Conservation (phyloP, 2,329 filamentous ascomycete species). For the Pyrenophora seminiperda region DNA sequence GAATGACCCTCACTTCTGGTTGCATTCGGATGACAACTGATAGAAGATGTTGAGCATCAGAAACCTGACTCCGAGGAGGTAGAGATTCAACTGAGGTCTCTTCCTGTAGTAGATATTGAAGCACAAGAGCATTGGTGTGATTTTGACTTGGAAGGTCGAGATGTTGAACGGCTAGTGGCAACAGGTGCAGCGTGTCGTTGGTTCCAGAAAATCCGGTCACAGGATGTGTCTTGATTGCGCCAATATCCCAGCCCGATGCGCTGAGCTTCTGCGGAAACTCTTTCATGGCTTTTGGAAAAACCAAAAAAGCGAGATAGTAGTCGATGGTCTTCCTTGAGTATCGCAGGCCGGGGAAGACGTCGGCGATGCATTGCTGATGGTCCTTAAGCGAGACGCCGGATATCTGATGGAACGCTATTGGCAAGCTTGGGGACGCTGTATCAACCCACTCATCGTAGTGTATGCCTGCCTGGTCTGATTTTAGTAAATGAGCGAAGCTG, state of each 20-base stretch:
- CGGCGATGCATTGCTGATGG: constrained; percentile 49
- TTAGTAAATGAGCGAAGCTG: constrained; percentile 54
- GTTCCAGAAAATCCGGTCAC: constrained; percentile 73
- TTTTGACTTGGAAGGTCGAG: constrained; percentile 58
- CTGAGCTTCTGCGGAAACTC: constrained; percentile 68
- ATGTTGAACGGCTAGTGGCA: constrained; percentile 63
- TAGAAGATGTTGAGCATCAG: constrained; percentile 53
- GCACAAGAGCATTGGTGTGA: constrained; percentile 70
- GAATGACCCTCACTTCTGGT: constrained; percentile 60
- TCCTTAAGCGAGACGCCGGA: constrained; percentile 52
- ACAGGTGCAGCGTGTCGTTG: constrained; percentile 62
- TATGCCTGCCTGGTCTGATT: constrained; percentile 57
- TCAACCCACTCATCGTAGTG: too few species aligned
- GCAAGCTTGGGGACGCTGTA: too few species aligned
- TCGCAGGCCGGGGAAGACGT: constrained; percentile 60
- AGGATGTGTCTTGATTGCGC: constrained; percentile 50
- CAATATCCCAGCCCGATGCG: constrained; percentile 70
- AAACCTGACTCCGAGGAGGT: constrained; percentile 5
- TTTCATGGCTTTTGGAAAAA: constrained; percentile 65
- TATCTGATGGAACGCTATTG: constrained; percentile 47
- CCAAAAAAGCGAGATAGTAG: constrained; percentile 63
- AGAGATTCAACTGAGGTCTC: constrained; percentile 43
- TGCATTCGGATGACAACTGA: constrained; percentile 47
- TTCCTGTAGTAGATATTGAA: constrained; percentile 61
- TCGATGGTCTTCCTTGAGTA: constrained; percentile 48